Evolutionary conservation across 2,329 filamentous ascomycete genomes (phyloP).

Genomic region (Cladosporium sp.): DNA sequence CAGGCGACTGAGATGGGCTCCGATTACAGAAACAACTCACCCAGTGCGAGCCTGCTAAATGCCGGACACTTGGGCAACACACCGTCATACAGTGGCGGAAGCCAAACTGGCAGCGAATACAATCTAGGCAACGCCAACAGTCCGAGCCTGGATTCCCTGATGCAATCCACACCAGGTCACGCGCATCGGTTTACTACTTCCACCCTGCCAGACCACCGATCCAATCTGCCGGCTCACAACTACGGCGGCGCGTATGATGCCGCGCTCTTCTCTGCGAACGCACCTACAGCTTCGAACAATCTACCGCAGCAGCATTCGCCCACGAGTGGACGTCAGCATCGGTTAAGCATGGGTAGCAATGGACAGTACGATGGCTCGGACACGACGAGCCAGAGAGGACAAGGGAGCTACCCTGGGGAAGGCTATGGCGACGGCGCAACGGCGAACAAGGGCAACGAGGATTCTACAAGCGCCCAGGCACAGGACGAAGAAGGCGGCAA

Average conservation of each 20-base stretch:
- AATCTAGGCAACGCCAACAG: constrained; percentile 22
- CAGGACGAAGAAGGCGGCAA: constrained; percentile 5
- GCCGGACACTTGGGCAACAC: constrained; percentile 16
- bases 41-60: constrained; percentile 18
- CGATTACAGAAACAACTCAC: constrained; percentile 16
- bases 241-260: constrained; percentile 12
- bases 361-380: constrained; percentile 13
- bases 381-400: constrained; percentile 8
- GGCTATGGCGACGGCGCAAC: constrained; percentile 11
- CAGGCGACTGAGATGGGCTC: constrained; percentile 12
- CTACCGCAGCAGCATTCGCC: constrained; percentile 14
- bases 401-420: background rate
- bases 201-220: constrained; percentile 14
- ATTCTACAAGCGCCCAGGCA: constrained; percentile 7
- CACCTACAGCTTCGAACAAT: background rate
- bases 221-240: constrained; percentile 5
- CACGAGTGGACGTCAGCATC: constrained; percentile 18
- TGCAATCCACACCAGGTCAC: constrained; percentile 14
- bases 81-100: constrained; percentile 20
- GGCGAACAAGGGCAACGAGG: constrained; percentile 13
- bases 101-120: constrained; percentile 25
- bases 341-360: constrained; percentile 27
- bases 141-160: constrained; percentile 16
- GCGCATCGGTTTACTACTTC: constrained; percentile 7
- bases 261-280: background rate